Conservation (phyloP, 1,139 yeast genomes). For the Candida frijolesensis region DNA sequence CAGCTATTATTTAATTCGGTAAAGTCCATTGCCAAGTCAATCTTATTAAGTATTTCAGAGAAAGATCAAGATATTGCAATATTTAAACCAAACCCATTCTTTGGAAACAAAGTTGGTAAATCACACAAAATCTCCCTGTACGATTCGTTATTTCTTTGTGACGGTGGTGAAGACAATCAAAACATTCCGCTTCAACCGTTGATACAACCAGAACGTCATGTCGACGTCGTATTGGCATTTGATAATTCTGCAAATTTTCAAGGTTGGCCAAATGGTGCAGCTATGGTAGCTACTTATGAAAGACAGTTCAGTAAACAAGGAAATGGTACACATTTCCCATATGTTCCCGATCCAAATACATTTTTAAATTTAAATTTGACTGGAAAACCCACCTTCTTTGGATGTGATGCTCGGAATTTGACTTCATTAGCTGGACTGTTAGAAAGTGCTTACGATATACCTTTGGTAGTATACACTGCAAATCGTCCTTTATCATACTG, state of each 20-base stretch:
- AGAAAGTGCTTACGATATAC: constrained; percentile 52
- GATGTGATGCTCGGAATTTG: constrained; percentile 52
- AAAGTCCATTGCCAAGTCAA: constrained; percentile 23
- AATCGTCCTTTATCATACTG: constrained; percentile 68
- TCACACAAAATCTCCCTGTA: constrained; percentile 24
- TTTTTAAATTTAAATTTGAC: constrained; percentile 32
- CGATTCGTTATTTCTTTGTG: constrained; percentile 64
- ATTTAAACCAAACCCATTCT: constrained; percentile 45
- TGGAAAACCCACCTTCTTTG: constrained; percentile 41
- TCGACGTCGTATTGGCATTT: constrained; percentile 79
- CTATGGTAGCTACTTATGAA: constrained; percentile 56
- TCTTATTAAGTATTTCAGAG: constrained; percentile 28
- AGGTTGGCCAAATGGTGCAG: constrained; percentile 78
- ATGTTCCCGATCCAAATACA: constrained; percentile 34
- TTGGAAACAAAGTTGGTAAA: constrained; percentile 20
- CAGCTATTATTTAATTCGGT: constrained; percentile 28
- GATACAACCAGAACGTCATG: constrained; percentile 63
- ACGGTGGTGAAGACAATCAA: constrained; percentile 86
- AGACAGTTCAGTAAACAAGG: constrained; percentile 52
- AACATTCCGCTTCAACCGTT: constrained; percentile 80
- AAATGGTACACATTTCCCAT: constrained; percentile 42
- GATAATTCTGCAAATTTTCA: constrained; percentile 85
- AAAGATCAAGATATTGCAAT: constrained; percentile 39
- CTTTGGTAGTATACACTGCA: constrained; percentile 80
- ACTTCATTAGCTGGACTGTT: constrained; percentile 42